Evolutionary conservation across 306 rosid species (phyloP).

Genomic region (Gillenia trifoliata): DNA sequence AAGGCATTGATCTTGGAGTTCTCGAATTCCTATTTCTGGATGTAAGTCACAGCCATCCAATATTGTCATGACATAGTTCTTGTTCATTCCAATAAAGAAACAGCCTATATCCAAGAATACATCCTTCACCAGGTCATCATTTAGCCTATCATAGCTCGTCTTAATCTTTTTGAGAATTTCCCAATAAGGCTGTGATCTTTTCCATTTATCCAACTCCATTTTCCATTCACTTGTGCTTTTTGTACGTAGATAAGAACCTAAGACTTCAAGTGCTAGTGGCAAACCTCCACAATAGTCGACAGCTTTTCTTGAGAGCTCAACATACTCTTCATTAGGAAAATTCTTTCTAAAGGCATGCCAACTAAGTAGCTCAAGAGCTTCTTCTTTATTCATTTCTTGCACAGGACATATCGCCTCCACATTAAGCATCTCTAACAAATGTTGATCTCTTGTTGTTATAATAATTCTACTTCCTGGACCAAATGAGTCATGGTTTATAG

Average conservation of each 20-base stretch:
- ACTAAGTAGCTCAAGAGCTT: conserved; percentile 20
- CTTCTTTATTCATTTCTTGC: not conserved
- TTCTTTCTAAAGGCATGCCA: conserved; percentile 27
- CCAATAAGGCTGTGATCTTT: not conserved
- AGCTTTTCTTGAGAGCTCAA: not conserved
- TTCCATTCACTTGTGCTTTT: conserved; percentile 18
- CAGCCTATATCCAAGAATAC: too few relatives aligned
- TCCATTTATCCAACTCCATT: conserved; percentile 14
- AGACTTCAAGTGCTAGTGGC: conserved; percentile 35
- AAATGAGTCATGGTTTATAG: not conserved
- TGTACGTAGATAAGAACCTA: conserved; percentile 26
- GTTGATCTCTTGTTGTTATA: conserved; percentile 16
- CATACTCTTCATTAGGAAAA: not conserved
- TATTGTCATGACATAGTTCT: too few relatives aligned
- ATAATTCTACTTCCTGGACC: conserved; percentile 24
- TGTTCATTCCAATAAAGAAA: too few relatives aligned
- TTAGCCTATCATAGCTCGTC: conserved; percentile 21
- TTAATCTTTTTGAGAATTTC: conserved; percentile 13
- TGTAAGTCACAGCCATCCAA: too few relatives aligned
- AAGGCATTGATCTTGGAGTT: too few relatives aligned
- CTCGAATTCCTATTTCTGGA: too few relatives aligned
- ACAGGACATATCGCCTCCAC: not conserved
- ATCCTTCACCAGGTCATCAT: not conserved
- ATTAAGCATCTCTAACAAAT: not conserved
- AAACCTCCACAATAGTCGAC: conserved; percentile 27